A percentile compares a stretch with the other conserved stretches of the same genome.
Conservation (phyloP, 1,139 yeast species). For the Taphrina wiesneri region DNA sequence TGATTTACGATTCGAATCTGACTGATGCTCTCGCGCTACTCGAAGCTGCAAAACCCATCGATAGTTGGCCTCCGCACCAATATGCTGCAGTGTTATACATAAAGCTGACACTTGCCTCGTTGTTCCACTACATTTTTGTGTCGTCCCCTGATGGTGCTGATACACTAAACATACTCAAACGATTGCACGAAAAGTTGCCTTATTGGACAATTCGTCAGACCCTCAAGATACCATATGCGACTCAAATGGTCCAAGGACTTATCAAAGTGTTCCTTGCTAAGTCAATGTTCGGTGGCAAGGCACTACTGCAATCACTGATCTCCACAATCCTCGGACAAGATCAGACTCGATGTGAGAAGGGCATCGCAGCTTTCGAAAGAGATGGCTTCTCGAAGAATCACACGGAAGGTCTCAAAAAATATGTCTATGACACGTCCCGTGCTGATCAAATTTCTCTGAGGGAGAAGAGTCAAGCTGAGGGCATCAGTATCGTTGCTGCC, state of each 20-base stretch:
- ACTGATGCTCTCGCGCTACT: conserved; percentile 7
- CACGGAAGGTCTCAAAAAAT: background rate
- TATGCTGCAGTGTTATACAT: conserved; percentile 25
- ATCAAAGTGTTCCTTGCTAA: conserved; percentile 34
- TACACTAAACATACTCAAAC: conserved; percentile 26
- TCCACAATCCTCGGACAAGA: conserved; percentile 30
- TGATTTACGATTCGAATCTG: conserved; percentile 11
- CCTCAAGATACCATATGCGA: conserved; percentile 33
- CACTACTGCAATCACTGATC: conserved; percentile 31
- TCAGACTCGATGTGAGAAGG: conserved; percentile 27
- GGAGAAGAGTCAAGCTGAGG: conserved; percentile 10
- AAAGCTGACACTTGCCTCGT: conserved; percentile 34
- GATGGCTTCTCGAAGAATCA: background rate
- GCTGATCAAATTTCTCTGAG: conserved; percentile 17
- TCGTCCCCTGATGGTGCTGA: conserved; percentile 24
- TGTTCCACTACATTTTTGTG: conserved; percentile 34
- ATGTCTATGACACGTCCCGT: conserved; percentile 27
- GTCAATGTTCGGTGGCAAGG: conserved; percentile 28
- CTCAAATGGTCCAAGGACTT: conserved; percentile 32
- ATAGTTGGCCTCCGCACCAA: conserved; percentile 24
- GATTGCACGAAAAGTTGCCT: conserved; percentile 33
- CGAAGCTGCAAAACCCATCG: conserved; percentile 12
- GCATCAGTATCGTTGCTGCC: conserved; percentile 26
- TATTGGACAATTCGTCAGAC: conserved; percentile 35
- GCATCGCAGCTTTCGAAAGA: conserved; percentile 9